phyloP scores from a whole-genome alignment of 2,329 filamentous ascomycete genomes.

The Aspergillus ochraceoroseus region DNA sequence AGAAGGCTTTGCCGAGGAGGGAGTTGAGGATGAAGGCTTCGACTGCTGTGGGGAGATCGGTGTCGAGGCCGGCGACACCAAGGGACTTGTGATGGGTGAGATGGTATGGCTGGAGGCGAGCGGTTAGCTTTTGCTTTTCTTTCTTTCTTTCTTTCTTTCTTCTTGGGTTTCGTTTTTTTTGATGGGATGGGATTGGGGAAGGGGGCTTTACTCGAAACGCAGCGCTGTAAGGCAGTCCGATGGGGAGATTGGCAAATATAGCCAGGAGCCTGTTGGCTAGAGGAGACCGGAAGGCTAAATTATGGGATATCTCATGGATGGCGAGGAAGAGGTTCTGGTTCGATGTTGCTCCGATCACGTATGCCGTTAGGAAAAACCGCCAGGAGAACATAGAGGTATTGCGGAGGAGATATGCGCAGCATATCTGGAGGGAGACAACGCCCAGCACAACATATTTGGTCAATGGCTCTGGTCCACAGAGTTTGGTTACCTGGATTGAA shows the following conservation, averaged over 20 bases:
- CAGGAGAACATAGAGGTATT: constrained; percentile 74
- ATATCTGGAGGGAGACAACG: constrained; percentile 77
- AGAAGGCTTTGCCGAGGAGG: constrained; percentile 93
- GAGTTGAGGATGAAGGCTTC: constrained; percentile 91
- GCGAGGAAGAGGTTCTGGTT: constrained; percentile 99
- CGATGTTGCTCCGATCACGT: constrained; percentile 85
- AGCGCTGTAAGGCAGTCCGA: constrained; percentile 91
- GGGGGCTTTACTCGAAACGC: constrained; percentile 81
- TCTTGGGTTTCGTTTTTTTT: background rate
- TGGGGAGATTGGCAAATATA: constrained; percentile 91
- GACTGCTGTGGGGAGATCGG: constrained; percentile 84
- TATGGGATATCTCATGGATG: constrained; percentile 98
- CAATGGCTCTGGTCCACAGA: constrained; percentile 91
- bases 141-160: background rate
- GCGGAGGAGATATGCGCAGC: constrained; percentile 70
- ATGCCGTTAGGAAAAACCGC: constrained; percentile 80
- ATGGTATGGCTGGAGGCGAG: constrained; percentile 69
- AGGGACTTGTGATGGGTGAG: constrained; percentile 98
- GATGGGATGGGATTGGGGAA: background rate
- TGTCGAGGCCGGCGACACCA: constrained; percentile 91
- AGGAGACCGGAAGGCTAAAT: constrained; percentile 81
- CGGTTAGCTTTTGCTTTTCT: background rate
- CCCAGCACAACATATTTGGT: constrained; percentile 87
- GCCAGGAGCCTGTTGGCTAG: constrained; percentile 78
- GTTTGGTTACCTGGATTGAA: constrained; percentile 73